Percentiles rank a stretch among this genome's conserved stretches.
Evolutionary conservation across 257 asterid genomes (phyloP).

Genomic region (Ophiorrhiza pumila): DNA sequence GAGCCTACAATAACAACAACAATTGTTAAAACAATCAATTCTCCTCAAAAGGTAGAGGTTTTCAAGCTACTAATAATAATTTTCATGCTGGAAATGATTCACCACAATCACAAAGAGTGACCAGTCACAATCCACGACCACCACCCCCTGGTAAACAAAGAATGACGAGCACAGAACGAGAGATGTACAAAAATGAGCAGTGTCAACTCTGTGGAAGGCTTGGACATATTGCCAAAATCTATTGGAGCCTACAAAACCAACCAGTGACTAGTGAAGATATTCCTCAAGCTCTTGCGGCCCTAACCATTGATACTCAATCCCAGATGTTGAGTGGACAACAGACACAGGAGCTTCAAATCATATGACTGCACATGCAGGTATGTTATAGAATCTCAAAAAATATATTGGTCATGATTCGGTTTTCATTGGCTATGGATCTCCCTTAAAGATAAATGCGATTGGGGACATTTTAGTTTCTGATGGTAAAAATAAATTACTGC

Average conservation of each 20-base stretch:
- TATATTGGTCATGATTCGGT: background rate
- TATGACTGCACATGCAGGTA: background rate
- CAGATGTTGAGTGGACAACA: background rate
- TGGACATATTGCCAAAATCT: slow-evolving; percentile 3
- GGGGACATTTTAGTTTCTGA: background rate
- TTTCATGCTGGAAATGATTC: background rate
- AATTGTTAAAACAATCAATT: background rate
- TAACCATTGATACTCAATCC: background rate
- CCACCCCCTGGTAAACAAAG: too few relatives aligned
- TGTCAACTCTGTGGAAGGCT: background rate
- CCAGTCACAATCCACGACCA: background rate
- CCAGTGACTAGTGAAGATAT: background rate
- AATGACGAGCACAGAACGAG: background rate
- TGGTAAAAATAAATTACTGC: background rate
- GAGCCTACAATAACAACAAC: background rate
- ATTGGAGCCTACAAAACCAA: background rate
- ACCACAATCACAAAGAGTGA: too few relatives aligned
- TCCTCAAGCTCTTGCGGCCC: background rate
- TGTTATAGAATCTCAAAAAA: background rate
- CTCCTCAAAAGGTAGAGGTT: background rate
- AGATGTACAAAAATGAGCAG: background rate
- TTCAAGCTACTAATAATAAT: background rate
- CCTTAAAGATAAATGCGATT: background rate
- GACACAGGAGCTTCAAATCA: background rate
- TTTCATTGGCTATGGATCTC: background rate